Conservation (phyloP, 1,284 basidiomycete genomes). For the Schizophyllum commune region DNA sequence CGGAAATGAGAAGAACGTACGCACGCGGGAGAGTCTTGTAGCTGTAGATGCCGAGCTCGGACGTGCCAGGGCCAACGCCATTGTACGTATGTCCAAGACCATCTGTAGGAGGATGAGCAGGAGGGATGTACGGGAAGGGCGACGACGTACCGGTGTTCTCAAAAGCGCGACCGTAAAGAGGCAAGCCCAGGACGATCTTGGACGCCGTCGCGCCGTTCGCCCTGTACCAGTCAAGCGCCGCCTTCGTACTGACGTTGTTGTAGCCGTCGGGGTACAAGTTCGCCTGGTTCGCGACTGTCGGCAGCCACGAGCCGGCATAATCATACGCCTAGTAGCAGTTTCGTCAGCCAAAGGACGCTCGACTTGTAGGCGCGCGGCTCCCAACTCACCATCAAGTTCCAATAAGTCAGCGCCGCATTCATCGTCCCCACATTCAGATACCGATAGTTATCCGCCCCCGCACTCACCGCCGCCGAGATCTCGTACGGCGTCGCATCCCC, state of each 20-base stretch:
- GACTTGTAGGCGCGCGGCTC: background rate
- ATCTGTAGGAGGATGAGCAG: too few species aligned
- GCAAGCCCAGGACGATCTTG: constrained; percentile 81
- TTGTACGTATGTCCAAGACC: background rate
- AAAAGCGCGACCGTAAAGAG: constrained; percentile 82
- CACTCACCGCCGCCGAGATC: constrained; percentile 50
- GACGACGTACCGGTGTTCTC: constrained; percentile 59
- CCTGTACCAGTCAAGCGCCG: constrained; percentile 61
- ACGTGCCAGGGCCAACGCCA: constrained; percentile 62
- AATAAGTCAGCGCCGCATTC: constrained; percentile 67
- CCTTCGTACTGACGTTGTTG: constrained; percentile 63
- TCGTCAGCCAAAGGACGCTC: background rate
- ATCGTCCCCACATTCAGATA: constrained; percentile 29
- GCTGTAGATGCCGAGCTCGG: constrained; percentile 64
- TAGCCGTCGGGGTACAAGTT: constrained; percentile 65
- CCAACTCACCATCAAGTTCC: constrained; percentile 81
- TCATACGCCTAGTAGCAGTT: constrained; percentile 55
- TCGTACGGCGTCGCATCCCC: constrained; percentile 55
- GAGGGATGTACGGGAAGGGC: too few species aligned
- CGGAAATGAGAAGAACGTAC: constrained; percentile 7
- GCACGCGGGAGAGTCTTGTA: constrained; percentile 68
- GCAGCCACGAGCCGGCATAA: constrained; percentile 66
- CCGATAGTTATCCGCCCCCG: constrained; percentile 62
- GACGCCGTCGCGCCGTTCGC: constrained; percentile 57
- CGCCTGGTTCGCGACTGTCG: constrained; percentile 70